These are phyloP conservation scores for Solanum hybrid DNA, from an alignment of 305 asterid species.

Conservation along the genomic window DNA sequence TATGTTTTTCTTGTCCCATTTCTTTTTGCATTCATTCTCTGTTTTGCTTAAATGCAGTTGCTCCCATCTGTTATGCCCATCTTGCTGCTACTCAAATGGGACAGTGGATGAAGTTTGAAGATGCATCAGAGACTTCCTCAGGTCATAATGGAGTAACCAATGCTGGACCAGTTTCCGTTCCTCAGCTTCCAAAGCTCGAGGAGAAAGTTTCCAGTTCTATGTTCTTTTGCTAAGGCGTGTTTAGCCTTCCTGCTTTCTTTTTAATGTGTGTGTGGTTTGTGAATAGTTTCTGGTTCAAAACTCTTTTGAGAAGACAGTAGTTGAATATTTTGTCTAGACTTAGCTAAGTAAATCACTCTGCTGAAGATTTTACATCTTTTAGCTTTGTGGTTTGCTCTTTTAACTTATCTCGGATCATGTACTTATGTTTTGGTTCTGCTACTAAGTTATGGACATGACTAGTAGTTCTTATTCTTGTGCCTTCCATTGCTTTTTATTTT, in stretches of 20 bases:
- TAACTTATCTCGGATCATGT: not conserved
- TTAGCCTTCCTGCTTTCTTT: not conserved
- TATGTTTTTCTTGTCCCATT: not conserved
- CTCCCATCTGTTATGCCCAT: slow-evolving; percentile 91
- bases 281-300: not conserved
- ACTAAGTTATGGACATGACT: not conserved
- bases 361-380: not conserved
- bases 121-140: slow-evolving; percentile 74
- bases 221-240: slow-evolving; percentile 55
- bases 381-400: not conserved
- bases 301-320: not conserved
- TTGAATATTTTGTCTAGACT: not conserved
- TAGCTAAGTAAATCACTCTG: not conserved
- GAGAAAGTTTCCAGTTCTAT: slow-evolving; percentile 64
- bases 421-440: not conserved
- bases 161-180: slow-evolving; percentile 54
- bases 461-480: not conserved
- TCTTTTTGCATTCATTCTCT: not conserved
- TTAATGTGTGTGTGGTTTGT: not conserved
- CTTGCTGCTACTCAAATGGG: slow-evolving; percentile 92
- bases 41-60: slow-evolving; percentile 35
- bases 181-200: slow-evolving; percentile 59
- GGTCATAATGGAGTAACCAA: slow-evolving; percentile 62
- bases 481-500: not conserved
- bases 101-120: slow-evolving; percentile 91